A percentile compares a stretch with the other conserved stretches of the same genome.
phyloP scores from a whole-genome alignment of 192 early-diverging fungal species.

The Backusella australiensis region DNA sequence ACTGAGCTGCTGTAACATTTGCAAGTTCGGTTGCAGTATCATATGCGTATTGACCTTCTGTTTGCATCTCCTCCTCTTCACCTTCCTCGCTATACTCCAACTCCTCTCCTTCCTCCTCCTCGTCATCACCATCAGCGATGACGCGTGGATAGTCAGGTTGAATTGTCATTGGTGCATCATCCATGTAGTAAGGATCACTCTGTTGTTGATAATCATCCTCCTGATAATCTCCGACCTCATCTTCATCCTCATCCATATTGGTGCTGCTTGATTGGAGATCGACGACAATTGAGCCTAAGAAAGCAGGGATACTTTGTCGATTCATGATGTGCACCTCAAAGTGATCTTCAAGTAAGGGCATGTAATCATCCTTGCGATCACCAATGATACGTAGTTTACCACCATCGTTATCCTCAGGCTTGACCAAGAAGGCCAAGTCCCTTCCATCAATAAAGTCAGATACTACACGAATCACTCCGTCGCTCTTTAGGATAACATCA shows the following conservation, averaged over 20 bases:
- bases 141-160: background rate
- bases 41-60: background rate
- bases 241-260: background rate
- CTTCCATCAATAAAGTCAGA: background rate
- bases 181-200: background rate
- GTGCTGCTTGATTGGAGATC: background rate
- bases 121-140: background rate
- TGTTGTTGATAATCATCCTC: background rate
- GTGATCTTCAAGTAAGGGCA: background rate
- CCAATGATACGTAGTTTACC: background rate
- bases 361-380: background rate
- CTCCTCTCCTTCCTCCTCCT: background rate
- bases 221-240: background rate
- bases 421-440: background rate
- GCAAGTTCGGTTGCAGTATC: background rate
- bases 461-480: background rate
- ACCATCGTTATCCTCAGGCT: background rate
- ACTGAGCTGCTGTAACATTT: background rate
- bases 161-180: background rate
- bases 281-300: background rate
- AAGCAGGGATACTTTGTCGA: background rate
- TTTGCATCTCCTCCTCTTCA: background rate
- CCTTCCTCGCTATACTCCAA: background rate
- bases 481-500: background rate
- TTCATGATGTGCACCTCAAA: background rate